phyloP scores from a whole-genome alignment of 1,139 yeast genomes.

The Candida tunisiensis region DNA sequence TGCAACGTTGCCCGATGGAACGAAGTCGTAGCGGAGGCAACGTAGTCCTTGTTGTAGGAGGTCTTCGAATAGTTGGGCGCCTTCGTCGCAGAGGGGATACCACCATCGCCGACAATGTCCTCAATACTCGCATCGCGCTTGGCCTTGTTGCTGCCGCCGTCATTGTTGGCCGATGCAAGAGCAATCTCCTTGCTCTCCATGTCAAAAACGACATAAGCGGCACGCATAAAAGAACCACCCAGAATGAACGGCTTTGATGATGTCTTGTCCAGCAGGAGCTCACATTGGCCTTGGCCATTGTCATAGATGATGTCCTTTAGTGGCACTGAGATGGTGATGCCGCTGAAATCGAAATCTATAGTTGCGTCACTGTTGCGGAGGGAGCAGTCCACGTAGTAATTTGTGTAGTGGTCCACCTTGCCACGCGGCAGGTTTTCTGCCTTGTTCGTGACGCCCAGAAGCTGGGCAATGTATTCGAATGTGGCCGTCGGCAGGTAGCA shows the following conservation, averaged over 20 bases:
- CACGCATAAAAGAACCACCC: conserved; percentile 52
- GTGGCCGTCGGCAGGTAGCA: conserved; percentile 29
- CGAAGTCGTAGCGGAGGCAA: too few relatives aligned
- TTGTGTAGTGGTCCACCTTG: background rate
- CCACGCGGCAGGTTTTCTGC: too few relatives aligned
- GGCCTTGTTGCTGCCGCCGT: conserved; percentile 1
- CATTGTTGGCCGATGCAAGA: conserved; percentile 34
- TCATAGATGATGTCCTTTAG: background rate
- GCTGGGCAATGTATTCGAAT: conserved; percentile 22
- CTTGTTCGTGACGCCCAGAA: too few relatives aligned
- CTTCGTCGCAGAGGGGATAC: conserved; percentile 13
- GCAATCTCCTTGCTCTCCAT: conserved; percentile 41
- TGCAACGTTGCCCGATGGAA: too few relatives aligned
- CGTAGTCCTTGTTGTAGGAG: conserved; percentile 2
- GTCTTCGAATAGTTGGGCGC: conserved; percentile 10
- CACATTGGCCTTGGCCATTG: background rate
- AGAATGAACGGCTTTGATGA: too few relatives aligned
- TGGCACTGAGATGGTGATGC: conserved; percentile 1
- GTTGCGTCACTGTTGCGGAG: conserved; percentile 1
- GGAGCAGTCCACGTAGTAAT: background rate
- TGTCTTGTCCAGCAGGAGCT: too few relatives aligned
- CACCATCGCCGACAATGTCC: conserved; percentile 5
- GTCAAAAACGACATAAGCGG: conserved; percentile 55
- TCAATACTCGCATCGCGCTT: conserved; percentile 1
- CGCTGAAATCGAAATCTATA: conserved; percentile 2